Conservation (phyloP, 2,329 filamentous ascomycete genomes). For the Fusarium sp. region DNA sequence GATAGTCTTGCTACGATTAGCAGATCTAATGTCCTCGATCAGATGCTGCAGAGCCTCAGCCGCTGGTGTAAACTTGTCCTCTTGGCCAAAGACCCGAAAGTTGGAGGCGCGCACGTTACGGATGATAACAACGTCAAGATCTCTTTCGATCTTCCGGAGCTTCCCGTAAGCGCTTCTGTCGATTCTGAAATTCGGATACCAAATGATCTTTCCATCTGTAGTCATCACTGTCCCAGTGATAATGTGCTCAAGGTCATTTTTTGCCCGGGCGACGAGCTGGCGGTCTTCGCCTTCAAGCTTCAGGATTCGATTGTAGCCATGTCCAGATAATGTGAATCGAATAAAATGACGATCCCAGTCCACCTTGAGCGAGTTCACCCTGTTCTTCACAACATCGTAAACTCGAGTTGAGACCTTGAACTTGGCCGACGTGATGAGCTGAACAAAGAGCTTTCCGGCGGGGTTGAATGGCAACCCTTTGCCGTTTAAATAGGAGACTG, state of each 20-base stretch:
- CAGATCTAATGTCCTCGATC: conserved; percentile 46
- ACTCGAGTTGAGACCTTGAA: conserved; percentile 57
- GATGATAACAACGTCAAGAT: conserved; percentile 22
- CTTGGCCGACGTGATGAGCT: conserved; percentile 56
- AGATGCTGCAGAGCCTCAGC: conserved; percentile 25
- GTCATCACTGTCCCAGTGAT: conserved; percentile 21
- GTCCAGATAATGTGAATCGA: not conserved
- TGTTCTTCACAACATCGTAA: conserved; percentile 51
- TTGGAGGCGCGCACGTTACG: conserved; percentile 14
- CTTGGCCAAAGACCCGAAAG: conserved; percentile 21
- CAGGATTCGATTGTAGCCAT: conserved; percentile 40
- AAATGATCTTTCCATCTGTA: conserved; percentile 12
- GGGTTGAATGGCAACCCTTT: conserved; percentile 51
- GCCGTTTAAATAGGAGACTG: conserved; percentile 52
- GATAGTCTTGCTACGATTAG: fast-evolving
- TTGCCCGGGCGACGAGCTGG: conserved; percentile 8
- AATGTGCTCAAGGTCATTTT: conserved; percentile 13
- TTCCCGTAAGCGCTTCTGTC: not conserved
- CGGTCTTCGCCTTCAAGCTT: conserved; percentile 29
- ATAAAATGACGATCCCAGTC: conserved; percentile 53
- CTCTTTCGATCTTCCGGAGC: conserved; percentile 12
- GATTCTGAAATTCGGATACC: conserved; percentile 8
- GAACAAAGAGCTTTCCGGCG: conserved; percentile 55
- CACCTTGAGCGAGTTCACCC: conserved; percentile 47
- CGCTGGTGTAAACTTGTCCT: conserved; percentile 5